These are phyloP conservation scores for Asterella californica DNA, from an alignment of 225 moss, liverwort and hornwort species.

Conservation along the genomic window DNA sequence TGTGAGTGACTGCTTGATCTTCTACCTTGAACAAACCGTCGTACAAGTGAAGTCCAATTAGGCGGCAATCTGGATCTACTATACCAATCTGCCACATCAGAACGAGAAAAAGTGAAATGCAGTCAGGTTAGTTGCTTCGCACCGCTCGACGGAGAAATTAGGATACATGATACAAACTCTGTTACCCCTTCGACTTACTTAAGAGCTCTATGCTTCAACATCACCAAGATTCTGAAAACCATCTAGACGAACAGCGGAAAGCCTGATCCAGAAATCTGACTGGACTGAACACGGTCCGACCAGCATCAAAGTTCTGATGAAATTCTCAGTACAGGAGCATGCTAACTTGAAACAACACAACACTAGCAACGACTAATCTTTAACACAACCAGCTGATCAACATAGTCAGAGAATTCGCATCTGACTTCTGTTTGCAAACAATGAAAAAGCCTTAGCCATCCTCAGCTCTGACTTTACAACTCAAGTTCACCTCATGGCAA, in stretches of 20 bases:
- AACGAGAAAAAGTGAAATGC: neutral
- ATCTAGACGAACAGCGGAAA: too few relatives aligned
- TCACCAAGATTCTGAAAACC: too few relatives aligned
- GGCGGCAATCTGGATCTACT: conserved; percentile 96
- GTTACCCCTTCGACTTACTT: neutral
- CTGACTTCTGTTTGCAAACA: neutral
- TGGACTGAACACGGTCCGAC: neutral
- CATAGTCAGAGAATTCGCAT: neutral
- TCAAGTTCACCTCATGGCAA: neutral
- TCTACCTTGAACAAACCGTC: conserved; percentile 90
- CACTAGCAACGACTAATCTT: neutral
- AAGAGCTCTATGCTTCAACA: neutral
- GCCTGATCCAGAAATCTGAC: too few relatives aligned
- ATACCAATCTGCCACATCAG: conserved; percentile 71
- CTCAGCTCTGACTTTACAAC: neutral
- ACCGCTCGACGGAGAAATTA: neutral
- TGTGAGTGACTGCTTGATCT: neutral
- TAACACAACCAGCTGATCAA: neutral
- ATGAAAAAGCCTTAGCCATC: neutral
- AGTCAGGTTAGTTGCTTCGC: neutral
- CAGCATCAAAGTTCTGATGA: neutral
- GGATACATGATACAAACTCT: neutral
- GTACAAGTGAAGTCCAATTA: conserved; percentile 95
- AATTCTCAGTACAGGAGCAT: neutral
- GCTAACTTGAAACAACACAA: neutral